phyloP scores from a whole-genome alignment of 768 basidiomycete genomes.

The Leccinum uliginosum region DNA sequence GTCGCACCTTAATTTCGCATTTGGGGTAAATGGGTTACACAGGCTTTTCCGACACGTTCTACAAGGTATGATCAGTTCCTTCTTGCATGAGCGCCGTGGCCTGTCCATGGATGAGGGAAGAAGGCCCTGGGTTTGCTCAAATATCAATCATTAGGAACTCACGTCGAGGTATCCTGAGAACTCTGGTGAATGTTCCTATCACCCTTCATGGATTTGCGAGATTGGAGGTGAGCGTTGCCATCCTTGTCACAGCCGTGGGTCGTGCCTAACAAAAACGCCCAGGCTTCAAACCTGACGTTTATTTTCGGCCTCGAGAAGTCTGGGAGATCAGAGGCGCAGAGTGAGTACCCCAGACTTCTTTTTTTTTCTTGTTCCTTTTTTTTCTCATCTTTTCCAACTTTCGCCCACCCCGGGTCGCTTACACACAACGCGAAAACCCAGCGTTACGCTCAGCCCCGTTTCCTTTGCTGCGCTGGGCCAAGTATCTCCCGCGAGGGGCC shows the following conservation, averaged over 20 bases:
- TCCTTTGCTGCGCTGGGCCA: conserved; percentile 73
- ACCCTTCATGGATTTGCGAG: conserved; percentile 57
- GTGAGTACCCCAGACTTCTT: conserved; percentile 32
- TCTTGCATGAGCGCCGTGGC: background rate
- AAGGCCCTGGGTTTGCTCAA: background rate
- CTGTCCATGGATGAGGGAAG: background rate
- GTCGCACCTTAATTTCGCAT: background rate
- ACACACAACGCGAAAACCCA: conserved; percentile 23
- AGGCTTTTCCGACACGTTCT: conserved; percentile 85
- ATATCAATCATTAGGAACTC: conserved; percentile 45
- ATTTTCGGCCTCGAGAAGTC: conserved; percentile 69
- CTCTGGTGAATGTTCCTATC: conserved; percentile 49
- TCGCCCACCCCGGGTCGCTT: background rate
- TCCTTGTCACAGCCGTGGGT: background rate
- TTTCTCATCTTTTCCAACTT: background rate
- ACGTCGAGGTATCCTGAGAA: conserved; percentile 57
- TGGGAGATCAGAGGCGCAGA: conserved; percentile 89
- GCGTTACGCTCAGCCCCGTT: conserved; percentile 80
- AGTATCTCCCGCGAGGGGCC: conserved; percentile 54
- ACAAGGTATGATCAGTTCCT: conserved; percentile 45
- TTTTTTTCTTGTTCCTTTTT: background rate
- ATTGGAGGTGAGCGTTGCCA: conserved; percentile 48
- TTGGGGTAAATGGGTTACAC: conserved; percentile 7
- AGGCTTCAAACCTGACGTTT: conserved; percentile 65
- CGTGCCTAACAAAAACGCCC: background rate